Evolutionary conservation across 2,329 filamentous ascomycete species (phyloP).

Genomic region (Fusarium bulbicola): DNA sequence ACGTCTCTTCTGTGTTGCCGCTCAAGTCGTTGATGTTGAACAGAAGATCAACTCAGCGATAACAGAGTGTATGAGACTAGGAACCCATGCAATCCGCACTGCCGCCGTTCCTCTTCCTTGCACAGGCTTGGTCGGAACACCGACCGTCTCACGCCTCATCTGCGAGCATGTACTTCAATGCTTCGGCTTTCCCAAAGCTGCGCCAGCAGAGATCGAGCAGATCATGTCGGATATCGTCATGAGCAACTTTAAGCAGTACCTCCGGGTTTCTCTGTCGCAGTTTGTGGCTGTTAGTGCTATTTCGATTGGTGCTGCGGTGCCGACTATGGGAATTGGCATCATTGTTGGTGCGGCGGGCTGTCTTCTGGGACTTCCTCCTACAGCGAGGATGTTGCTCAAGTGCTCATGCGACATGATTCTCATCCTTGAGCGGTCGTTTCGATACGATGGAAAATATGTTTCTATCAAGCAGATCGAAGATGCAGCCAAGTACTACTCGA

Average conservation of each 20-base stretch:
- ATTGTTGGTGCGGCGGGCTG: constrained; percentile 31
- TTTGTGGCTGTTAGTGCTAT: constrained; percentile 23
- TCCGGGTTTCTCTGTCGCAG: constrained; percentile 36
- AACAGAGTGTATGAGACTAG: constrained; percentile 43
- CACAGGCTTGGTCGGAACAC: constrained; percentile 38
- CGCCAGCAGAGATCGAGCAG: constrained; percentile 34
- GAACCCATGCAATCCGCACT: constrained; percentile 41
- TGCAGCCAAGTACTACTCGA: constrained; percentile 38
- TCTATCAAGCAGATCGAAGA: constrained; percentile 41
- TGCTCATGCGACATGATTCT: constrained; percentile 42
- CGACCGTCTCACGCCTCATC: constrained; percentile 41
- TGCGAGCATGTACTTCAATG: constrained; percentile 42
- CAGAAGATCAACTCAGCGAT: constrained; percentile 45
- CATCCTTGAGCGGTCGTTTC: constrained; percentile 36
- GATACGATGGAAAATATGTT: constrained; percentile 40
- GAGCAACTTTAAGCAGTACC: constrained; percentile 34
- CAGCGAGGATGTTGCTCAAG: constrained; percentile 39
- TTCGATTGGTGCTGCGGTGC: constrained; percentile 29
- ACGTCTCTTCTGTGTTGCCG: constrained; percentile 44
- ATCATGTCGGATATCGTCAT: constrained; percentile 40
- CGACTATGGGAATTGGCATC: constrained; percentile 34
- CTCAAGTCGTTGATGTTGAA: constrained; percentile 44
- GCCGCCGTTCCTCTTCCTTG: constrained; percentile 38
- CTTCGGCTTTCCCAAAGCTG: constrained; percentile 40
- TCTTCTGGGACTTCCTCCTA: constrained; percentile 29